Percentiles rank a stretch among this genome's conserved stretches.
phyloP scores from a whole-genome alignment of 2,329 filamentous ascomycete genomes.

The Cercospora brassicicola region DNA sequence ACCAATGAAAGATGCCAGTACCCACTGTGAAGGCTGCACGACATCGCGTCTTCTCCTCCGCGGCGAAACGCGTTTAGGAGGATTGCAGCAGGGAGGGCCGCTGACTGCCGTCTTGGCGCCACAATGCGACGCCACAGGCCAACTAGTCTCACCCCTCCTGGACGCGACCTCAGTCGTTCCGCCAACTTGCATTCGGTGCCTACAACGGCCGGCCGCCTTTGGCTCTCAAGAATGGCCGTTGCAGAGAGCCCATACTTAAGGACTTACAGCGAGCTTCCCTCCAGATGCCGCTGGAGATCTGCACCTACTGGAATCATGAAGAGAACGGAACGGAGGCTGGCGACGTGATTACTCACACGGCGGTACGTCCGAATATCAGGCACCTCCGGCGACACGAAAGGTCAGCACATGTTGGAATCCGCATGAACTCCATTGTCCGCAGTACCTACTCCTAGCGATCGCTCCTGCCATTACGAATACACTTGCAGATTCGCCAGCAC shows the following conservation, averaged over 20 bases:
- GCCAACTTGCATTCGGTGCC: neutral
- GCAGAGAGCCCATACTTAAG: neutral
- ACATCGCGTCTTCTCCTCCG: neutral
- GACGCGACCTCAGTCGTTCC: neutral
- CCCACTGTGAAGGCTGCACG: neutral
- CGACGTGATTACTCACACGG: neutral
- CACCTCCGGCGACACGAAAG: neutral
- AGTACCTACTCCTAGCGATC: neutral
- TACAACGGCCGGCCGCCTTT: neutral
- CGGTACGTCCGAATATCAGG: neutral
- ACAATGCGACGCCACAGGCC: conserved; percentile 3
- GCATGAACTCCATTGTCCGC: neutral
- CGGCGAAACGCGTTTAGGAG: neutral
- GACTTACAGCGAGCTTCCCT: neutral
- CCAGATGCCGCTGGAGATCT: neutral
- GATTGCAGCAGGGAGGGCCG: neutral
- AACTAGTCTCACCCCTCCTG: neutral
- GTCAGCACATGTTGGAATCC: neutral
- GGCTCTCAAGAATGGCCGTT: neutral
- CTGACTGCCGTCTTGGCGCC: neutral
- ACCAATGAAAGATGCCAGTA: neutral
- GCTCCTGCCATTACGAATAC: neutral
- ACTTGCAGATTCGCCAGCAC: neutral
- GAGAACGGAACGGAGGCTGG: neutral
- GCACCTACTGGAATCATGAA: neutral